Evolutionary conservation across 129 eudicot genomes (phyloP), one percentile per base, ranked within the genome.

Genomic region (Ambrosia trifida): DNA sequence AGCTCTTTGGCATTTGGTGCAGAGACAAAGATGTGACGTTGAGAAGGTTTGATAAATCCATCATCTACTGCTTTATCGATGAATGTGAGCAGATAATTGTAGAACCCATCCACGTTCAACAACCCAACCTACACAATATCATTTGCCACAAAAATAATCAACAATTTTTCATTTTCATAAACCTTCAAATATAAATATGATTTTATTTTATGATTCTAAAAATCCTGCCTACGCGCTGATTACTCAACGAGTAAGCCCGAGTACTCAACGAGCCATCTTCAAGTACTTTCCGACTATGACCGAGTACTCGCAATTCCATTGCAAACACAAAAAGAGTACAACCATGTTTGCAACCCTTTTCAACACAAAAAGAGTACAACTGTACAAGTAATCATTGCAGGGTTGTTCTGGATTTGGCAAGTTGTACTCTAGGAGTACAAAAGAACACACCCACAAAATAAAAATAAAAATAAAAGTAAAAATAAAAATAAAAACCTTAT

Each of bases 61-160:
- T 84, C 96, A 72, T 89, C 96, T 2, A 89, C 93, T 68, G 96
- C 96, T 82, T 86, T 87, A 80, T 89, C 96, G 46, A 89, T 87
- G 90, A 89, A 89, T 54, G 88, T 84, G 24, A 86, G 80, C 68
- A 89, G 81, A 75, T 73, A 75, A 85, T 89, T 79, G 80, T 89
- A 89, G 76, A 80, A 89, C 14, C 96, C 96, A 82, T 89, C 96
- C 6, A 89, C 96, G 32, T 89, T 89, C 57, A 89, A 85, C 70
- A 89, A 79, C 0, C 96, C 96, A 71, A 89, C 96, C 96, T 89
- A 82, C 75, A 72, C 49, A 69, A 35, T 4, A 35, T 61, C 35
- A 51, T 40, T 45, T 28, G 41, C 75, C 31, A 66, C 17, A 31
- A 56, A 54, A 45, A 11, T 40, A 54, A 47, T 3, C 35, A 2